phyloP scores from a whole-genome alignment of 306 rosid genomes.

The Cicer yamashitae region DNA sequence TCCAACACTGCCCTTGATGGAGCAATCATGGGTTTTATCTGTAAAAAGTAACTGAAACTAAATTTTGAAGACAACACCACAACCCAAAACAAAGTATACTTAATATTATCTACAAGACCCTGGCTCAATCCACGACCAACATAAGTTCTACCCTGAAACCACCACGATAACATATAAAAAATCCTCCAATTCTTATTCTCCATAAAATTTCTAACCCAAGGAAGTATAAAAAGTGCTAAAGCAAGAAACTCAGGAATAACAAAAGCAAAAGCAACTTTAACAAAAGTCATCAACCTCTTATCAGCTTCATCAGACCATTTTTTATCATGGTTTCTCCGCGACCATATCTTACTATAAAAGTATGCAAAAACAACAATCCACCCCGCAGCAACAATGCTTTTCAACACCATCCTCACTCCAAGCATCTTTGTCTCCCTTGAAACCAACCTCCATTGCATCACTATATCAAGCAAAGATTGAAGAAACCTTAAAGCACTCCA shows the following conservation, averaged over 20 bases:
- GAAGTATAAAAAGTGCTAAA: slow-evolving; percentile 64
- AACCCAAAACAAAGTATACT: slow-evolving; percentile 76
- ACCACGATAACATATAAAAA: slow-evolving; percentile 69
- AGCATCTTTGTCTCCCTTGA: slow-evolving; percentile 62
- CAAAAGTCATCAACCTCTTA: slow-evolving; percentile 56
- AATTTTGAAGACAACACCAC: slow-evolving; percentile 77
- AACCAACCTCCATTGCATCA: slow-evolving; percentile 75
- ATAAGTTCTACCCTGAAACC: slow-evolving; percentile 77
- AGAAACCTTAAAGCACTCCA: slow-evolving; percentile 81
- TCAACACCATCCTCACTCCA: slow-evolving; percentile 73
- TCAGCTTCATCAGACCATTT: slow-evolving; percentile 69
- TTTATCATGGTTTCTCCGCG: slow-evolving; percentile 58
- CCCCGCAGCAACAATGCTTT: slow-evolving; percentile 58
- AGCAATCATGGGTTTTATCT: slow-evolving; percentile 79
- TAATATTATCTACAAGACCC: slow-evolving; percentile 74
- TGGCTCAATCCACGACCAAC: slow-evolving; percentile 97
- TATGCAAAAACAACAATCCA: slow-evolving; percentile 68
- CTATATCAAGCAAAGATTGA: slow-evolving; percentile 71
- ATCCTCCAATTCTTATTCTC: slow-evolving; percentile 77
- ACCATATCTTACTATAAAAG: slow-evolving; percentile 67
- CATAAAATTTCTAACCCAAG: slow-evolving; percentile 80
- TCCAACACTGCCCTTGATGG: slow-evolving; percentile 66
- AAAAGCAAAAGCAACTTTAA: slow-evolving; percentile 58
- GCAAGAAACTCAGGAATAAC: slow-evolving; percentile 75
- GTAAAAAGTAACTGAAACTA: slow-evolving; percentile 80